Conservation (phyloP, 768 basidiomycete species). For the Kwoniella newhampshirensis region DNA sequence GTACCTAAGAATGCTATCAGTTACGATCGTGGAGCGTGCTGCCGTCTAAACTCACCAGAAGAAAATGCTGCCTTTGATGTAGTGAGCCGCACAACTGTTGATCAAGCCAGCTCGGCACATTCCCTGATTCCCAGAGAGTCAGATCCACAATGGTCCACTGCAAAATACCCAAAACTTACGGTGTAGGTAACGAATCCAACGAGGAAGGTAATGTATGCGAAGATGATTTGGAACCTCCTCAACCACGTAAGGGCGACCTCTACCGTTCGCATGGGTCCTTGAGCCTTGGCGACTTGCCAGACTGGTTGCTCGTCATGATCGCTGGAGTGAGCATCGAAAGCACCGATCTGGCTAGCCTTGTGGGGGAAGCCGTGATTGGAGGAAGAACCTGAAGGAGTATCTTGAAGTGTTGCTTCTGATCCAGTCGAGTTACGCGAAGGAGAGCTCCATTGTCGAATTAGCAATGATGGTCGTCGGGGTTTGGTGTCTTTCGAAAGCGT, state of each 20-base stretch:
- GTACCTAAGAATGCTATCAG: constrained; percentile 55
- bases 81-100: constrained; percentile 75
- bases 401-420: constrained; percentile 40
- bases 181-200: constrained; percentile 78
- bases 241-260: constrained; percentile 46
- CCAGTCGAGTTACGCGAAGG: constrained; percentile 25
- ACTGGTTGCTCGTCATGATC: constrained; percentile 17
- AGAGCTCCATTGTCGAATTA: constrained; percentile 25
- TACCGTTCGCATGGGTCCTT: constrained; percentile 11
- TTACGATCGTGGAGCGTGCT: background rate
- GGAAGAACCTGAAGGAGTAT: constrained; percentile 25
- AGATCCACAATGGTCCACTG: background rate
- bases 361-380: constrained; percentile 16
- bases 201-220: constrained; percentile 66
- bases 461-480: constrained; percentile 24
- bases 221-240: constrained; percentile 68
- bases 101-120: constrained; percentile 75
- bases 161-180: constrained; percentile 19
- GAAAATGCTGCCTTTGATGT: constrained; percentile 85
- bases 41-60: constrained; percentile 58
- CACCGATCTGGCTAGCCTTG: constrained; percentile 13
- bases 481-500: background rate
- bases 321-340: constrained; percentile 16
- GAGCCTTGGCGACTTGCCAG: constrained; percentile 11
- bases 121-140: constrained; percentile 55